A percentile compares a stretch with the other conserved stretches of the same genome.
phyloP scores from a whole-genome alignment of 2,329 filamentous ascomycete species.

The Xylaria sp. region DNA sequence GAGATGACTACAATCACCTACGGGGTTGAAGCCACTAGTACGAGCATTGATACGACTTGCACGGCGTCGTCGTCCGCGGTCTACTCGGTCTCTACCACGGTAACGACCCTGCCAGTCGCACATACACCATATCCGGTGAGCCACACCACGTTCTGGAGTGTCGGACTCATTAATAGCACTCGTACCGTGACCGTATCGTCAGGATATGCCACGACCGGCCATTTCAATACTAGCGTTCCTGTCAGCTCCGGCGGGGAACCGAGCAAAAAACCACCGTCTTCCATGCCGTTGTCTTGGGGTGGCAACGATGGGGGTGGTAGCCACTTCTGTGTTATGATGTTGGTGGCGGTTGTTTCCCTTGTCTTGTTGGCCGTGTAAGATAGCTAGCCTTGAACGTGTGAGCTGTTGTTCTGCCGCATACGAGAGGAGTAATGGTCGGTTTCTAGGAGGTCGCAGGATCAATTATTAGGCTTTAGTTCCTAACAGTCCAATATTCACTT shows the following conservation, averaged over 20 bases:
- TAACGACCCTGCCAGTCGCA: background rate
- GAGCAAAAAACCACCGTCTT: conserved; percentile 28
- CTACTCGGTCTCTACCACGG: background rate
- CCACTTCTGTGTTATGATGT: conserved; percentile 40
- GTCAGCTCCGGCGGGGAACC: conserved; percentile 20
- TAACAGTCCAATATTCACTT: background rate
- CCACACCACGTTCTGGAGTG: conserved; percentile 19
- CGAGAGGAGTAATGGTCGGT: background rate
- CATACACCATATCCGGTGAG: conserved; percentile 21
- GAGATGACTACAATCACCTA: conserved; percentile 9
- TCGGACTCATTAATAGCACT: conserved; percentile 19
- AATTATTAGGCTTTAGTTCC: conserved; percentile 7
- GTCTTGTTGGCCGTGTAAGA: conserved; percentile 28
- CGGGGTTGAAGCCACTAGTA: background rate
- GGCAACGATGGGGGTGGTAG: conserved; percentile 22
- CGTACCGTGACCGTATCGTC: background rate
- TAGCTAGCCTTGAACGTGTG: background rate
- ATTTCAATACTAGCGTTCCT: conserved; percentile 14
- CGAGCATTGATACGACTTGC: conserved; percentile 26
- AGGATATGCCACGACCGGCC: conserved; percentile 3
- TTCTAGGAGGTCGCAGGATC: background rate
- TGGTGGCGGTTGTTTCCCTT: conserved; percentile 39
- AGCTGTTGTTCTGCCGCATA: conserved; percentile 1
- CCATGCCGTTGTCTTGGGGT: conserved; percentile 24
- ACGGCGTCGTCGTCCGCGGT: conserved; percentile 10